Evolutionary conservation across 257 asterid species (phyloP).

Genomic region (Nicotiana sylvestris): DNA sequence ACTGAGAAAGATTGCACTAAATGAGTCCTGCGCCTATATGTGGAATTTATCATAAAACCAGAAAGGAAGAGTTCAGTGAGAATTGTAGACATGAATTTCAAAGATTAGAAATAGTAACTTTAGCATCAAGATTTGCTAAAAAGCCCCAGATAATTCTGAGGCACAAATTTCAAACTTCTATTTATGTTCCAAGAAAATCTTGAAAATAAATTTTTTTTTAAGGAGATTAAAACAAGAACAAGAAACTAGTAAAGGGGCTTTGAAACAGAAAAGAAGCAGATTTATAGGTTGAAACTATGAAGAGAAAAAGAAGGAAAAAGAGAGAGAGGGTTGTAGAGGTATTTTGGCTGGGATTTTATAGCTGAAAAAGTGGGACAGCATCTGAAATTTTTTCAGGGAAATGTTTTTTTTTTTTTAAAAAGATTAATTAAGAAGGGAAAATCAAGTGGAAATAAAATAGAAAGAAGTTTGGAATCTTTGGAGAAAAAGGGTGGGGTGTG

Average conservation of each 20-base stretch:
- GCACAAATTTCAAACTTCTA: not conserved
- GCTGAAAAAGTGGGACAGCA: constrained; percentile 16
- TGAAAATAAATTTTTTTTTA: not conserved
- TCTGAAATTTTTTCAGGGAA: not conserved
- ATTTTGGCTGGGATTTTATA: constrained; percentile 49
- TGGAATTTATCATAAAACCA: constrained; percentile 90
- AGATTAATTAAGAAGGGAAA: not conserved
- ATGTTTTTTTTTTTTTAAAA: not conserved
- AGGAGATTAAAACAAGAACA: too few species aligned
- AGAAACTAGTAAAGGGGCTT: not conserved
- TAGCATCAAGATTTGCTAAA: constrained; percentile 35
- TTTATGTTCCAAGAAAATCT: not conserved
- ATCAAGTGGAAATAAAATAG: constrained; percentile 15
- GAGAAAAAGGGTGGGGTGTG: constrained; percentile 9
- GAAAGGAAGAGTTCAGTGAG: constrained; percentile 79
- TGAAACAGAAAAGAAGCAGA: not conserved
- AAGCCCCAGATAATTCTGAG: not conserved
- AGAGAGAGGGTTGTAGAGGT: constrained; percentile 38
- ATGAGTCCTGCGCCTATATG: constrained; percentile 79
- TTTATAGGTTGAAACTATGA: not conserved
- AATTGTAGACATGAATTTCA: constrained; percentile 84
- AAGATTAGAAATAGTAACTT: constrained; percentile 29
- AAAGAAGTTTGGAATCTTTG: constrained; percentile 46
- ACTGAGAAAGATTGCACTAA: constrained; percentile 93
- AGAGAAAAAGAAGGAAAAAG: constrained; percentile 16